Percentiles rank a stretch among this genome's conserved stretches.
These are phyloP conservation scores for Stephanodiscus minutulus DNA, from an alignment of 108 stramenopile genomes.

Conservation along the genomic window DNA sequence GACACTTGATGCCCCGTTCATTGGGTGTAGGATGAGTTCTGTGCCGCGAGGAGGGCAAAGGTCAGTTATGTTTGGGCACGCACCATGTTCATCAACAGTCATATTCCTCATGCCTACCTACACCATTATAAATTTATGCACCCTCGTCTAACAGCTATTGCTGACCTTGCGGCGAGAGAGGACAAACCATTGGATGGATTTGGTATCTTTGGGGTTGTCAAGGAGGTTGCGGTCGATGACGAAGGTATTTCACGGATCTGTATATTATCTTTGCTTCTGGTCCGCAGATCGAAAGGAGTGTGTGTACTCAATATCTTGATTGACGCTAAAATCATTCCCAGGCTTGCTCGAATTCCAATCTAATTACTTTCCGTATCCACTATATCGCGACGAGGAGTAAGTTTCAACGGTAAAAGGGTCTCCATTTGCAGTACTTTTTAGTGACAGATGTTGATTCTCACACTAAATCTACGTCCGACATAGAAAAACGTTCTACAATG, in stretches of 20 bases:
- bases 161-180: conserved; percentile 50
- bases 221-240: conserved; percentile 63
- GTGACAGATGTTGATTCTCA: background rate
- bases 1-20: background rate
- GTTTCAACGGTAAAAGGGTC: background rate
- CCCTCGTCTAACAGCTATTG: conserved; percentile 28
- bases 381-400: conserved; percentile 56
- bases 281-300: background rate
- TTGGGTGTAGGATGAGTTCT: conserved; percentile 53
- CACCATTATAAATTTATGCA: background rate
- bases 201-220: conserved; percentile 56
- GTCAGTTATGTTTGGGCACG: background rate
- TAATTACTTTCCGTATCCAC: conserved; percentile 51
- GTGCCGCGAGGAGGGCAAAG: conserved; percentile 71
- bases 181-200: conserved; percentile 50
- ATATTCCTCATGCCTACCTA: background rate
- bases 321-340: background rate
- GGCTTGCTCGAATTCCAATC: conserved; percentile 51
- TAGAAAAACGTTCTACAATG: conserved; percentile 52
- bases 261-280: background rate
- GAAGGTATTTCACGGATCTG: conserved; percentile 28
- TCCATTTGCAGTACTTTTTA: background rate
- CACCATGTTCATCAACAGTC: background rate
- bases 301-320: background rate
- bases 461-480: background rate